phyloP scores from a whole-genome alignment of 2,329 filamentous ascomycete species.

The Penicillium janthinellum region DNA sequence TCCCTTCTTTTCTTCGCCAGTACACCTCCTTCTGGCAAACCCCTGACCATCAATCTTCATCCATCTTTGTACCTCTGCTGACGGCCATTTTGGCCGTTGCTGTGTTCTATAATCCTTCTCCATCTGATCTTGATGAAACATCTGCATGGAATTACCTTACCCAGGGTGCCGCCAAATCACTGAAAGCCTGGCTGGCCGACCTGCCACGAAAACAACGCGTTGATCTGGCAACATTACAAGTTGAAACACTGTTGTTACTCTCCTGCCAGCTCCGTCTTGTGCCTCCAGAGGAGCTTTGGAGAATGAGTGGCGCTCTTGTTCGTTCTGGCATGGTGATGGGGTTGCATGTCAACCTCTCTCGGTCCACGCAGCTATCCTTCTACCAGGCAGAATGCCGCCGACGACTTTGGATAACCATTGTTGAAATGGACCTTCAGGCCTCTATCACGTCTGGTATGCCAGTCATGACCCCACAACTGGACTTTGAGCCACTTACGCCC shows the following conservation, averaged over 20 bases:
- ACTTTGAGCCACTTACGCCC: conserved; percentile 43
- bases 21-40: conserved; percentile 21
- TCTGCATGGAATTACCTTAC: conserved; percentile 23
- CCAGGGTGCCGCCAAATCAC: conserved; percentile 9
- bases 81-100: conserved; percentile 19
- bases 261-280: conserved; percentile 16
- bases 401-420: conserved; percentile 40
- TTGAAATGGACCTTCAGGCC: conserved; percentile 51
- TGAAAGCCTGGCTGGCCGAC: conserved; percentile 22
- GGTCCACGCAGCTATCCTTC: conserved; percentile 35
- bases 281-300: conserved; percentile 35
- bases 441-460: conserved; percentile 45
- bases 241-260: conserved; percentile 19
- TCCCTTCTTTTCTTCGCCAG: conserved; percentile 21
- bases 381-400: conserved; percentile 41
- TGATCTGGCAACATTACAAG: conserved; percentile 23
- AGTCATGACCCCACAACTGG: conserved; percentile 39
- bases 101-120: conserved; percentile 1
- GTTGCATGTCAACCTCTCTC: conserved; percentile 44
- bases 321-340: conserved; percentile 44
- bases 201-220: conserved; percentile 23
- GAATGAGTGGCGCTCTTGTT: conserved; percentile 46
- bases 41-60: conserved; percentile 7
- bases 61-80: conserved; percentile 20
- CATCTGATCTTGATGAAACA: conserved; percentile 3